Conservation (phyloP, 2,329 filamentous ascomycete species). For the Pseudopithomyces maydicus region DNA sequence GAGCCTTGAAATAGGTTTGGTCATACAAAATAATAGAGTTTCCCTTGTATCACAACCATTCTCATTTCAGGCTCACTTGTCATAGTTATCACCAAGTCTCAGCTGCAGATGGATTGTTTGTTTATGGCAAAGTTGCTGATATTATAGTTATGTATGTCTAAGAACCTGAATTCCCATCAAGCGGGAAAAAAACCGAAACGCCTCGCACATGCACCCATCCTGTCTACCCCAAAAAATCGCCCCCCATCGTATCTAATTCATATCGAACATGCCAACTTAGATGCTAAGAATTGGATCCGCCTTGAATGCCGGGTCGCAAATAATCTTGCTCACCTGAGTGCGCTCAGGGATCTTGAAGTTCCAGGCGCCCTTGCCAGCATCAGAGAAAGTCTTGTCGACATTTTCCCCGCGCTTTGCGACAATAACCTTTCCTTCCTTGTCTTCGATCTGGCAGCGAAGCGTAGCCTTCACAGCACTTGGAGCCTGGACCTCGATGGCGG, state of each 20-base stretch:
- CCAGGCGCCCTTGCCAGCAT: conserved; percentile 6
- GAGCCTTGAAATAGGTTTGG: no score
- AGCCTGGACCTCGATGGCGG: neutral
- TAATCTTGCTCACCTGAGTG: conserved; percentile 2
- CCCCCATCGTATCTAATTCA: neutral
- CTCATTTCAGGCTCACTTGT: no score
- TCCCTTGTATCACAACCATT: no score
- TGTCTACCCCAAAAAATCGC: neutral
- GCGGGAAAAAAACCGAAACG: no score
- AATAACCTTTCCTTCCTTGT: conserved; percentile 1
- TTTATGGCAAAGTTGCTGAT: no score
- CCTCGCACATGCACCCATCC: no score
- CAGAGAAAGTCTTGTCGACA: conserved; percentile 4
- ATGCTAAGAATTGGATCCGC: neutral
- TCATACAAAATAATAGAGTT: no score
- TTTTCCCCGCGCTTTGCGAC: neutral
- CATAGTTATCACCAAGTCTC: no score
- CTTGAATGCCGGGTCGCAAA: conserved; percentile 7
- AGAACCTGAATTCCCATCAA: no score
- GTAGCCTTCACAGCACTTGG: conserved; percentile 1
- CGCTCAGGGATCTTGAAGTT: neutral
- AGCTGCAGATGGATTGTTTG: no score
- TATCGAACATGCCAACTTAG: neutral
- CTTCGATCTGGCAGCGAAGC: conserved; percentile 5
- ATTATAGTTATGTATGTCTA: no score